Evolutionary conservation across 768 basidiomycete genomes (phyloP).

Genomic region (Fomitopsis pulvina): DNA sequence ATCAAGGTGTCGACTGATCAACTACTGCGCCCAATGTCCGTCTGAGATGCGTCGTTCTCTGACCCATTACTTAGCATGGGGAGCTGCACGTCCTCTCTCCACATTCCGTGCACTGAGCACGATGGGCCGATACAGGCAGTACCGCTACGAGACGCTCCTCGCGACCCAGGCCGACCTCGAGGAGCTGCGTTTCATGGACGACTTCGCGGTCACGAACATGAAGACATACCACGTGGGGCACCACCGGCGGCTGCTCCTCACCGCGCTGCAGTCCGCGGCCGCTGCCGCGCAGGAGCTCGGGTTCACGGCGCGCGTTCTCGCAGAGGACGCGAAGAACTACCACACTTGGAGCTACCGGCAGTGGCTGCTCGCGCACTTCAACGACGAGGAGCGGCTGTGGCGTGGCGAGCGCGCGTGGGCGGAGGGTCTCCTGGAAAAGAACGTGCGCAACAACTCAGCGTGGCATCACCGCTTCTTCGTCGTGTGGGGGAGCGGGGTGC

Average conservation of each 20-base stretch:
- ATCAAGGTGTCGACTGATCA: constrained; percentile 79
- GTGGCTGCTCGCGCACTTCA: constrained; percentile 86
- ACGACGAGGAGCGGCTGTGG: constrained; percentile 61
- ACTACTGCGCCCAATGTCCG: constrained; percentile 78
- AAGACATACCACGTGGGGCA: constrained; percentile 99
- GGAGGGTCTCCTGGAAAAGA: constrained; percentile 59
- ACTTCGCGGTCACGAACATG: constrained; percentile 72
- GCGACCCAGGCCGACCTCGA: constrained; percentile 60
- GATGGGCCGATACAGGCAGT: constrained; percentile 60
- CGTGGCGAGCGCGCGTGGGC: constrained; percentile 67
- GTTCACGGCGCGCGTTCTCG: constrained; percentile 71
- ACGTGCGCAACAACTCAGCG: constrained; percentile 93
- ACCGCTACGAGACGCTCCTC: constrained; percentile 83
- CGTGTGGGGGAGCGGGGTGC: constrained; percentile 61
- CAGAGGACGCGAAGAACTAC: constrained; percentile 89
- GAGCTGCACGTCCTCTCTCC: constrained; percentile 19
- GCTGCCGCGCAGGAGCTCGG: constrained; percentile 54
- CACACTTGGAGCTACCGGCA: constrained; percentile 99
- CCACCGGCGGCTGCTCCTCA: constrained; percentile 74
- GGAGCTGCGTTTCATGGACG: constrained; percentile 83
- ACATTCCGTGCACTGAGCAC: background rate
- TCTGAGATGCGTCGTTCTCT: constrained; percentile 32
- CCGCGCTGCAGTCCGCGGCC: constrained; percentile 32
- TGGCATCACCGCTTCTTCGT: constrained; percentile 97
- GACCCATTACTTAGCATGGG: constrained; percentile 97